A percentile compares a stretch with the other conserved stretches of the same genome.
Evolutionary conservation across 2,329 filamentous ascomycete genomes (phyloP).

Genomic region (Pyrenochaeta sp.): DNA sequence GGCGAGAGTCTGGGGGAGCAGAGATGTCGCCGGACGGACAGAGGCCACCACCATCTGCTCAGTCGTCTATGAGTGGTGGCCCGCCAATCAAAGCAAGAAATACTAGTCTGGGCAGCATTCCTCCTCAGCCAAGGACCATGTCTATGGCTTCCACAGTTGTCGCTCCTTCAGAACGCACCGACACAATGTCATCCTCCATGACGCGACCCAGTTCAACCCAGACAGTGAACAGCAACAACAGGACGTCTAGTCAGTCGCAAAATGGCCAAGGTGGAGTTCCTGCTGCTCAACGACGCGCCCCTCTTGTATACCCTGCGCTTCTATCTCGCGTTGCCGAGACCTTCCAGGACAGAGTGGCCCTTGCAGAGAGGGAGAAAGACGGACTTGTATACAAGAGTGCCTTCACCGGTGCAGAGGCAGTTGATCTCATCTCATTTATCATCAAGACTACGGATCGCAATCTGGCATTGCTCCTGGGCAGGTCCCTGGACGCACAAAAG

Average conservation of each 20-base stretch:
- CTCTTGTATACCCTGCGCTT: slow-evolving; percentile 91
- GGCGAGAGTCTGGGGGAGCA: slow-evolving; percentile 62
- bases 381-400: slow-evolving; percentile 96
- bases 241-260: slow-evolving; percentile 55
- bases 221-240: slow-evolving; percentile 45
- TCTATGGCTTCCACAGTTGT: slow-evolving; percentile 90
- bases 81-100: slow-evolving; percentile 46
- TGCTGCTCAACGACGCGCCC: slow-evolving; percentile 67
- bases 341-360: slow-evolving; percentile 86
- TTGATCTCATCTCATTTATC: slow-evolving; percentile 94
- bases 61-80: slow-evolving; percentile 30
- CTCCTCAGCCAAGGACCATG: slow-evolving; percentile 72
- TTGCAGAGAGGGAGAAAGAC: slow-evolving; percentile 93
- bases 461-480: slow-evolving; percentile 85
- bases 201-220: slow-evolving; percentile 48
- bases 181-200: slow-evolving; percentile 64
- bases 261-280: slow-evolving; percentile 57
- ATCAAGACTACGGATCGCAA: slow-evolving; percentile 98
- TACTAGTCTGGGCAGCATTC: slow-evolving; percentile 46
- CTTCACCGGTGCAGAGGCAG: slow-evolving; percentile 93
- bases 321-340: slow-evolving; percentile 93
- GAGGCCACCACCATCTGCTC: slow-evolving; percentile 28
- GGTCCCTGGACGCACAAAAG: slow-evolving; percentile 95
- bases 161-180: slow-evolving; percentile 68
- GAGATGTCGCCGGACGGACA: slow-evolving; percentile 31